phyloP scores from a whole-genome alignment of 2,329 filamentous ascomycete genomes.

The Penicillium corylophilum region DNA sequence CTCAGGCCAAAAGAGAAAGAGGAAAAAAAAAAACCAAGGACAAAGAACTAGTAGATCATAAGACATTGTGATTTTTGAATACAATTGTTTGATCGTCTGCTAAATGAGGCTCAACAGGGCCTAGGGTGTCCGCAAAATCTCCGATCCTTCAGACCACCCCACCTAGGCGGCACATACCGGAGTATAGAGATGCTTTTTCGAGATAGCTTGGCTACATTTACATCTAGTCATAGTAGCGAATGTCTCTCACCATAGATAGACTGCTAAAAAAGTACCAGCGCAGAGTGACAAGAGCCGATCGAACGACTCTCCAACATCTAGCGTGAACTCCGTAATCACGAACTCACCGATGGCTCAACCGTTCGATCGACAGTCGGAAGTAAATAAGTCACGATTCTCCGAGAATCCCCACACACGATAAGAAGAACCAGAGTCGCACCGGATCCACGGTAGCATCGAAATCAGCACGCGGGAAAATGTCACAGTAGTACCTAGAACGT shows the following conservation, averaged over 20 bases:
- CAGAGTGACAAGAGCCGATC: not conserved
- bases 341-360: not conserved
- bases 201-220: not conserved
- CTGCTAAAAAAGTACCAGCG: not conserved
- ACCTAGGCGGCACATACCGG: not conserved
- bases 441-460: slow-evolving; percentile 20
- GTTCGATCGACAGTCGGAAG: not conserved
- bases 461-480: slow-evolving; percentile 3
- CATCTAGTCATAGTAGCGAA: not conserved
- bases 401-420: not conserved
- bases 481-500: slow-evolving; percentile 9
- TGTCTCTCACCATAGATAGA: not conserved
- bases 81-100: not conserved
- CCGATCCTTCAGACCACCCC: not conserved
- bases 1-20: too few species aligned
- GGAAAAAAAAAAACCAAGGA: not conserved
- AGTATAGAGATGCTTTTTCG: not conserved
- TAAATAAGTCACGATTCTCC: not conserved
- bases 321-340: not conserved
- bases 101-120: not conserved
- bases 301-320: not conserved
- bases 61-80: too few species aligned
- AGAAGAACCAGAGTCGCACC: slow-evolving; percentile 6
- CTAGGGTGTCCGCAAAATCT: not conserved
- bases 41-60: too few species aligned